Percentiles rank a stretch among this genome's conserved stretches.
phyloP scores from a whole-genome alignment of 2,329 filamentous ascomycete species.

The Aspergillus sp. region DNA sequence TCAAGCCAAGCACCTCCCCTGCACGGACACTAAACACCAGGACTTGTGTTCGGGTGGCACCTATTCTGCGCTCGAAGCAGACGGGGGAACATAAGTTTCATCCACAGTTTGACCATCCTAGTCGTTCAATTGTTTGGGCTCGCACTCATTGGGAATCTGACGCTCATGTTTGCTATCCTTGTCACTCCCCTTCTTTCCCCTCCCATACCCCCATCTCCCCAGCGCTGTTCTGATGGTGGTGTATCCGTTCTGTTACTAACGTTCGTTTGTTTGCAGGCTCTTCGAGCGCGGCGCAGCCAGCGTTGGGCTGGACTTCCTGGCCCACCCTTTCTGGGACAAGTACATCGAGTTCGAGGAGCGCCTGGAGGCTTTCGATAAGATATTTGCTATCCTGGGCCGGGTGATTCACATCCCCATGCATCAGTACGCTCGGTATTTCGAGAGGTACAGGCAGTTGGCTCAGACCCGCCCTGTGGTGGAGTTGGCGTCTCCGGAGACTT shows the following conservation, averaged over 20 bases:
- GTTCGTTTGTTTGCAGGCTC: conserved; percentile 59
- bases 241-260: conserved; percentile 42
- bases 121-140: conserved; percentile 44
- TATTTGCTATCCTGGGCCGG: conserved; percentile 79
- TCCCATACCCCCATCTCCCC: conserved; percentile 30
- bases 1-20: conserved; percentile 31
- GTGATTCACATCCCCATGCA: conserved; percentile 91
- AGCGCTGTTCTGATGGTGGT: conserved; percentile 23
- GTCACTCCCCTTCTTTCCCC: conserved; percentile 41
- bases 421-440: conserved; percentile 92
- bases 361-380: conserved; percentile 77
- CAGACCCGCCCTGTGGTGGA: conserved; percentile 72
- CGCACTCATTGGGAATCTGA: conserved; percentile 39
- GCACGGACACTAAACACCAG: conserved; percentile 32
- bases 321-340: conserved; percentile 98
- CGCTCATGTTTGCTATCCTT: conserved; percentile 52
- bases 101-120: conserved; percentile 34
- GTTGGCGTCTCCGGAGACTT: conserved; percentile 67
- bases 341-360: conserved; percentile 97
- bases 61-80: conserved; percentile 40
- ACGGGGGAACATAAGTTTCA: conserved; percentile 26
- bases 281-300: conserved; percentile 85
- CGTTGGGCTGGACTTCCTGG: conserved; percentile 89
- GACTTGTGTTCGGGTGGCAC: conserved; percentile 34
- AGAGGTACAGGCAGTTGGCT: conserved; percentile 78